These are phyloP conservation scores for Aspergillus steynii DNA, from an alignment of 495 filamentous ascomycete genomes.

Conservation along the genomic window DNA sequence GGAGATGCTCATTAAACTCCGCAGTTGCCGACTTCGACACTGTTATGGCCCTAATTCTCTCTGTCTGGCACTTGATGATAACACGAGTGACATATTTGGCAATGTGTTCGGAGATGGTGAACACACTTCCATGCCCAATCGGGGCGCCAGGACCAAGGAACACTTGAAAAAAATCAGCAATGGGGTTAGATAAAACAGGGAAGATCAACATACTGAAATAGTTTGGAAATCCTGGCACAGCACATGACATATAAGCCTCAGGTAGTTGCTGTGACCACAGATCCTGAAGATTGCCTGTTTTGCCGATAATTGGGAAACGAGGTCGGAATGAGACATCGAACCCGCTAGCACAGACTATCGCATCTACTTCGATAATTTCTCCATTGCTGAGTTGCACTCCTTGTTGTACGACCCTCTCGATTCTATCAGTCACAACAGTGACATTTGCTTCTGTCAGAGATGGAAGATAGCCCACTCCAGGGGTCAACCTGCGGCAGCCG, in stretches of 20 bases:
- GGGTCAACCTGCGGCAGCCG: neutral
- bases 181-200: too few species aligned
- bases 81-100: constrained; percentile 44
- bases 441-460: neutral
- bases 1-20: constrained; percentile 46
- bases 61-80: constrained; percentile 46
- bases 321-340: neutral
- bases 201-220: constrained; percentile 34
- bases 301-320: neutral
- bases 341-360: too few species aligned
- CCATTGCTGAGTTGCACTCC: neutral
- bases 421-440: neutral
- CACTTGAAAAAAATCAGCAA: constrained; percentile 14
- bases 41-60: constrained; percentile 41
- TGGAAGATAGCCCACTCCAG: neutral
- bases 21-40: constrained; percentile 42
- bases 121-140: constrained; percentile 35
- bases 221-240: constrained; percentile 41
- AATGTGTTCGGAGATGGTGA: constrained; percentile 48
- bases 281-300: neutral
- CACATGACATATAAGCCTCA: constrained; percentile 46
- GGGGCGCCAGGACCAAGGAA: constrained; percentile 38
- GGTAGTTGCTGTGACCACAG: constrained; percentile 43
- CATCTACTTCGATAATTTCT: neutral
- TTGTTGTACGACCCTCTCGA: neutral